Conservation (phyloP, 805 yeast species). For the Teunomyces pallodes region DNA sequence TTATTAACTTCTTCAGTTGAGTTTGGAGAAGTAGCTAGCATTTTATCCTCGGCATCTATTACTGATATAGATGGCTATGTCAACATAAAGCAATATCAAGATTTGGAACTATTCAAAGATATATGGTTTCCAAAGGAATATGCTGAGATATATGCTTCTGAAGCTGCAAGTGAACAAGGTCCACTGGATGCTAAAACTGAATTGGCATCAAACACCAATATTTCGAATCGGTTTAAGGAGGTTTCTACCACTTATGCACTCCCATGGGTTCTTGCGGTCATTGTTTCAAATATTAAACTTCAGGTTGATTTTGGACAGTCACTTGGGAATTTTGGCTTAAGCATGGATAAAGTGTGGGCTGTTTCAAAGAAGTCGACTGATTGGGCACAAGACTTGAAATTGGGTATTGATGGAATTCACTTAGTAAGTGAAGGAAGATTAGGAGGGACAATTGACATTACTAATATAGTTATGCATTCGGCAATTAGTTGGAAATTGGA, state of each 20-base stretch:
- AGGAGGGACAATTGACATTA: constrained; percentile 61
- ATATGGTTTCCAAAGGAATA: constrained; percentile 63
- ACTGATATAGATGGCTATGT: constrained; percentile 59
- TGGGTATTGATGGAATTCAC: constrained; percentile 53
- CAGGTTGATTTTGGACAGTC: constrained; percentile 81
- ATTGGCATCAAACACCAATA: constrained; percentile 31
- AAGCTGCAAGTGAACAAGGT: background rate
- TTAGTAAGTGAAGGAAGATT: constrained; percentile 73
- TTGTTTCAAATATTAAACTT: constrained; percentile 50
- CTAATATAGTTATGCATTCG: constrained; percentile 53
- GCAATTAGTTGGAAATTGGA: constrained; percentile 68
- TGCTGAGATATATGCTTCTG: constrained; percentile 7
- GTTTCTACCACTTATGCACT: constrained; percentile 63
- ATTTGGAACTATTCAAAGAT: constrained; percentile 75
- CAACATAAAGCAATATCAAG: constrained; percentile 83
- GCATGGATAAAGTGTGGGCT: constrained; percentile 63
- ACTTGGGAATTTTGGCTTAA: constrained; percentile 61
- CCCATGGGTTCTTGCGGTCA: constrained; percentile 69
- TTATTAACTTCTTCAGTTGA: constrained; percentile 49
- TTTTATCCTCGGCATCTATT: constrained; percentile 51
- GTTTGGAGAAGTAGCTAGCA: constrained; percentile 37
- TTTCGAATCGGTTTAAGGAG: constrained; percentile 49
- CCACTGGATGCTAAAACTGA: constrained; percentile 6
- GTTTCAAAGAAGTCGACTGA: constrained; percentile 61
- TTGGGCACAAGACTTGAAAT: constrained; percentile 68